phyloP scores from a whole-genome alignment of 176 grass and related monocot species.

The Paspalum notatum region DNA sequence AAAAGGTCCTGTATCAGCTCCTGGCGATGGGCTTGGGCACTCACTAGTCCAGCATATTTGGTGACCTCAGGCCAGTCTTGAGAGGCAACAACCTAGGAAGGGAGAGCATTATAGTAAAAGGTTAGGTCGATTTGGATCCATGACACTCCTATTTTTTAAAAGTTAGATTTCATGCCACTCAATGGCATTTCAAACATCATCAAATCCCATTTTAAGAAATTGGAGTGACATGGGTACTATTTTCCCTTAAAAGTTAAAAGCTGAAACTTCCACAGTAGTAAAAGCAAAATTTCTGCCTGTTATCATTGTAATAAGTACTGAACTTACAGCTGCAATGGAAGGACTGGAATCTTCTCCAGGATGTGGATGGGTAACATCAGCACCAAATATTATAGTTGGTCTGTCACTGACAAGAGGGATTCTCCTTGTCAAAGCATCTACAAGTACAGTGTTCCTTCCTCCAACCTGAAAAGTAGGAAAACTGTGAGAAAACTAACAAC shows the following conservation, averaged over 20 bases:
- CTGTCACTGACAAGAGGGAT: constrained; percentile 84
- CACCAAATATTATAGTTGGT: constrained; percentile 96
- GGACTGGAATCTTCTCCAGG: constrained; percentile 95
- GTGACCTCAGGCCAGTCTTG: constrained; percentile 96
- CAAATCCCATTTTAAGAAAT: too few relatives aligned
- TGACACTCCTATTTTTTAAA: too few relatives aligned
- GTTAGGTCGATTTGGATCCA: not conserved
- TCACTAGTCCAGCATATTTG: constrained; percentile 87
- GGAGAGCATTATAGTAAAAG: not conserved
- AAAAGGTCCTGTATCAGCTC: constrained; percentile 94
- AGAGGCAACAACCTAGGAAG: constrained; percentile 84
- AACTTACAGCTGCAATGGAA: constrained; percentile 95
- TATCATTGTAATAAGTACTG: constrained; percentile 11
- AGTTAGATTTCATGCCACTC: too few relatives aligned
- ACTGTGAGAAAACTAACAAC: constrained; percentile 3
- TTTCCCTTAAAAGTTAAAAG: not conserved
- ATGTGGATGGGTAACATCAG: constrained; percentile 95
- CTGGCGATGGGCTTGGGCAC: constrained; percentile 87
- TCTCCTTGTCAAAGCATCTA: constrained; percentile 76
- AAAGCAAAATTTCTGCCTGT: not conserved
- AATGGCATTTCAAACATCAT: too few relatives aligned
- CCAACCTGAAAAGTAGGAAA: constrained; percentile 63
- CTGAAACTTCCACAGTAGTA: constrained; percentile 8
- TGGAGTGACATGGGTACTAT: too few relatives aligned
- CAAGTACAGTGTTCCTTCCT: constrained; percentile 88